A percentile compares a stretch with the other conserved stretches of the same genome.
phyloP scores from a whole-genome alignment of 2,329 filamentous ascomycete species.

The Pseudocercospora eumusae region DNA sequence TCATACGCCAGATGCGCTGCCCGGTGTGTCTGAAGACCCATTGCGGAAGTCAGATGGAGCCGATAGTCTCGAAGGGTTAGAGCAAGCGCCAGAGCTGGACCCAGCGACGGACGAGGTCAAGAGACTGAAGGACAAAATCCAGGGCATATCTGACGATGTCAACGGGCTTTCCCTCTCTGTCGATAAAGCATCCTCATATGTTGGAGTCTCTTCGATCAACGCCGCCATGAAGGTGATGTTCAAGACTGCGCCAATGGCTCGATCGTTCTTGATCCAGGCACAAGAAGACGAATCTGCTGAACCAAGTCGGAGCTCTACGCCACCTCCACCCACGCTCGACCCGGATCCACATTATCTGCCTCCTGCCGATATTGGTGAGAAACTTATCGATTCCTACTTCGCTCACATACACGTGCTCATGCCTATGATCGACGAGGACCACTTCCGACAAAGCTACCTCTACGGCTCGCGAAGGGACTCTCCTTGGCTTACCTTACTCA shows the following conservation, averaged over 20 bases:
- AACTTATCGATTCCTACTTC: constrained; percentile 39
- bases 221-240: constrained; percentile 40
- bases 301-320: constrained; percentile 34
- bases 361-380: constrained; percentile 34
- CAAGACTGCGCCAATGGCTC: constrained; percentile 35
- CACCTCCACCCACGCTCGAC: constrained; percentile 27
- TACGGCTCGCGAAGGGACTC: constrained; percentile 36
- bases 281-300: constrained; percentile 33
- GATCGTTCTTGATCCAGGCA: constrained; percentile 32
- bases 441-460: constrained; percentile 38
- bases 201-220: constrained; percentile 38
- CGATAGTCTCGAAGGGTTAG: constrained; percentile 61
- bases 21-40: constrained; percentile 31
- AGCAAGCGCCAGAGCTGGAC: constrained; percentile 68
- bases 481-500: constrained; percentile 38
- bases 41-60: constrained; percentile 49
- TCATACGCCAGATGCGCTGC: constrained; percentile 14
- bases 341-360: constrained; percentile 32
- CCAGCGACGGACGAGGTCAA: constrained; percentile 66
- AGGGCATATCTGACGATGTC: constrained; percentile 43
- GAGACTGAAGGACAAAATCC: constrained; percentile 45
- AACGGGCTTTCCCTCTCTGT: constrained; percentile 38
- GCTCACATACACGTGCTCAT: constrained; percentile 37
- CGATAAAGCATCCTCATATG: constrained; percentile 38
- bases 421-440: constrained; percentile 41